A percentile compares a stretch with the other conserved stretches of the same genome.
Evolutionary conservation across 1,284 basidiomycete genomes (phyloP).

Genomic region (Ganoderma lingzhi): DNA sequence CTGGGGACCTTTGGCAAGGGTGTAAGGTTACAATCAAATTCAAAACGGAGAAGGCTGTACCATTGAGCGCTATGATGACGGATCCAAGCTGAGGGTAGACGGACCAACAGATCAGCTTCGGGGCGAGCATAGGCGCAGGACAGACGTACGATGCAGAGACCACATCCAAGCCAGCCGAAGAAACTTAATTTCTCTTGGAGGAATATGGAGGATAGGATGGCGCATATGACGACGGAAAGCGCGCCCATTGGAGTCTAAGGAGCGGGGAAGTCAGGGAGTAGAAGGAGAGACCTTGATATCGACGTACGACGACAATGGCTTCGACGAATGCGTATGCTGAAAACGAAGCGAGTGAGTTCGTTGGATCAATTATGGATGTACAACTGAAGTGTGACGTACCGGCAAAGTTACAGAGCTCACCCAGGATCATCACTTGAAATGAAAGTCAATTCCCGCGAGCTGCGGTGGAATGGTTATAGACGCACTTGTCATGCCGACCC

Average conservation of each 20-base stretch:
- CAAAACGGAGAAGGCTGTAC: slow-evolving; percentile 42
- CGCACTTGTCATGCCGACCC: slow-evolving; percentile 84
- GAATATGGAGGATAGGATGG: slow-evolving; percentile 92
- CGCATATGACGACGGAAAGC: slow-evolving; percentile 95
- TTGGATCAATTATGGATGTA: neutral
- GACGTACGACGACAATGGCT: slow-evolving; percentile 84
- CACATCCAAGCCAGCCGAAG: slow-evolving; percentile 95
- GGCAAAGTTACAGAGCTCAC: slow-evolving; percentile 86
- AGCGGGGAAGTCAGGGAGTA: neutral
- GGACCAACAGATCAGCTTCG: neutral
- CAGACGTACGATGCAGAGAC: slow-evolving; percentile 78
- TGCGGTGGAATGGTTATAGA: slow-evolving; percentile 23
- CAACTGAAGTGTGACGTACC: slow-evolving; percentile 52
- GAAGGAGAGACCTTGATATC: neutral
- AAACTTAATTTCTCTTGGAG: slow-evolving; percentile 92
- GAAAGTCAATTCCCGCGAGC: slow-evolving; percentile 8
- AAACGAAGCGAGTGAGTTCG: slow-evolving; percentile 27
- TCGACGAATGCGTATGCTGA: slow-evolving; percentile 90
- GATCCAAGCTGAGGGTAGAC: slow-evolving; percentile 75
- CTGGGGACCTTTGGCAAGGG: slow-evolving; percentile 66
- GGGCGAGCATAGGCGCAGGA: neutral
- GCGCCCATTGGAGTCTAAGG: slow-evolving; percentile 92
- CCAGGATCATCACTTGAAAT: slow-evolving; percentile 77
- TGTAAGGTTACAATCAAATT: slow-evolving; percentile 13
- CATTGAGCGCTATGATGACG: slow-evolving; percentile 84